phyloP scores from a whole-genome alignment of 140 eudicot genomes.

The Bidens hawaiensis region DNA sequence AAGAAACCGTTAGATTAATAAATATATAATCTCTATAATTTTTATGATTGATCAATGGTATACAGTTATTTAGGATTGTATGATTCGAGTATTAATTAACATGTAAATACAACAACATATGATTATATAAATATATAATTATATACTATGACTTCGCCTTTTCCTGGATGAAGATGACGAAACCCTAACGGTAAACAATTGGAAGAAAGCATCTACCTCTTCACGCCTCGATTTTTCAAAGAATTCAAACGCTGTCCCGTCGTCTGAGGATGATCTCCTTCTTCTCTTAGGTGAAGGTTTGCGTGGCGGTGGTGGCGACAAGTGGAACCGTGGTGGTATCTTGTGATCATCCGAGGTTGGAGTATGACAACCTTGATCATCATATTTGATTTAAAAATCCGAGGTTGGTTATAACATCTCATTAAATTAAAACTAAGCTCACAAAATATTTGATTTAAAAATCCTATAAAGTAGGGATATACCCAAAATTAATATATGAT shows the following conservation, averaged over 20 bases:
- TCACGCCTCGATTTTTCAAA: conserved; percentile 25
- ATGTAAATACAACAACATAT: neutral
- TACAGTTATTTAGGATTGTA: neutral
- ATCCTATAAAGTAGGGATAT: no score
- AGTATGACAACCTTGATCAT: conserved; percentile 13
- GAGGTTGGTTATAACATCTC: no score
- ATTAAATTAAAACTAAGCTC: no score
- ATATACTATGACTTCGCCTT: conserved; percentile 32
- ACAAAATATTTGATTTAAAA: no score
- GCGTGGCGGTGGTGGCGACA: conserved; percentile 13
- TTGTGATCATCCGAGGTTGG: conserved; percentile 37
- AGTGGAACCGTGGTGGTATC: conserved; percentile 11
- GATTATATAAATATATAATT: conserved; percentile 1
- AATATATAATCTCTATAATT: no score
- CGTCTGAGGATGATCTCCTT: conserved; percentile 20
- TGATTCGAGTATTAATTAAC: neutral
- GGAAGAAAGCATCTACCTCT: conserved; percentile 34
- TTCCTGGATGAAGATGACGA: conserved; percentile 28
- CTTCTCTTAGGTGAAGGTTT: conserved; percentile 2
- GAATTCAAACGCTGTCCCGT: conserved; percentile 11
- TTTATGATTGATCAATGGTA: neutral
- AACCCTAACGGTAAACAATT: conserved; percentile 23
- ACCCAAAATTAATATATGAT: no score
- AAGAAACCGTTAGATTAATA: no score
- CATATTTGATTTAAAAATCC: no score